phyloP scores from a whole-genome alignment of 176 grass and related monocot genomes.

The Miscanthus lutarioriparius region DNA sequence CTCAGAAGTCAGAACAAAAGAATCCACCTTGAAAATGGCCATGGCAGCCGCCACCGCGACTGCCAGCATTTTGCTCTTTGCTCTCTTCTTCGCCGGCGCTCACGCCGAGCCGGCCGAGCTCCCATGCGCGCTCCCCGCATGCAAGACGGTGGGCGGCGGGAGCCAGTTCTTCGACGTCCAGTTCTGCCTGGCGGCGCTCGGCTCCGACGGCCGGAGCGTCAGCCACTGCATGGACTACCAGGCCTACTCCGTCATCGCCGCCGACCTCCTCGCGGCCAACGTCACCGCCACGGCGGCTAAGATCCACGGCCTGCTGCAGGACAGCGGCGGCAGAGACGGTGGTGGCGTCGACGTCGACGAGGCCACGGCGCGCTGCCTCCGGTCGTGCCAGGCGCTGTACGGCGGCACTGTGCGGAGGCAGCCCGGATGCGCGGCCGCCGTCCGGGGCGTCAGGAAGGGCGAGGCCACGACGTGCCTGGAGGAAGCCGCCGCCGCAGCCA shows the following conservation, averaged over 20 bases:
- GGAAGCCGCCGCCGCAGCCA: not conserved
- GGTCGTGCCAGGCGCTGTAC: conserved; percentile 27
- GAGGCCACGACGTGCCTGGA: not conserved
- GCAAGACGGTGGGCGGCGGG: conserved; percentile 38
- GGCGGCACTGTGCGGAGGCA: not conserved
- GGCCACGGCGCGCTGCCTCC: not conserved
- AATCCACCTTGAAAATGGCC: not conserved
- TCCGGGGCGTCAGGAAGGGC: not conserved
- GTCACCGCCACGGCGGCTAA: conserved; percentile 33
- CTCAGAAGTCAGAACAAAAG: not conserved
- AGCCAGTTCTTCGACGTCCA: conserved; percentile 17
- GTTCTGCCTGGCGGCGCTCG: conserved; percentile 23
- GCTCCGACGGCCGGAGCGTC: not conserved
- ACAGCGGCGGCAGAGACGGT: no score
- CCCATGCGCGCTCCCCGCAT: not conserved
- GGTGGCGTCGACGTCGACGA: no score
- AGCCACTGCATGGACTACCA: not conserved
- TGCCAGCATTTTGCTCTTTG: not conserved
- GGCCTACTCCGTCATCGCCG: not conserved
- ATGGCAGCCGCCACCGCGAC: not conserved
- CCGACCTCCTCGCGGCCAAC: conserved; percentile 28
- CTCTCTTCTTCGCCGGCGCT: not conserved
- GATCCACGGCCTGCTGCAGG: conserved; percentile 15
- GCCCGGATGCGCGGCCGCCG: not conserved
- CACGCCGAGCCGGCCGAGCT: not conserved